A percentile compares a stretch with the other conserved stretches of the same genome.
Evolutionary conservation across 306 rosid species (phyloP).

Genomic region (Rosa multiflora): DNA sequence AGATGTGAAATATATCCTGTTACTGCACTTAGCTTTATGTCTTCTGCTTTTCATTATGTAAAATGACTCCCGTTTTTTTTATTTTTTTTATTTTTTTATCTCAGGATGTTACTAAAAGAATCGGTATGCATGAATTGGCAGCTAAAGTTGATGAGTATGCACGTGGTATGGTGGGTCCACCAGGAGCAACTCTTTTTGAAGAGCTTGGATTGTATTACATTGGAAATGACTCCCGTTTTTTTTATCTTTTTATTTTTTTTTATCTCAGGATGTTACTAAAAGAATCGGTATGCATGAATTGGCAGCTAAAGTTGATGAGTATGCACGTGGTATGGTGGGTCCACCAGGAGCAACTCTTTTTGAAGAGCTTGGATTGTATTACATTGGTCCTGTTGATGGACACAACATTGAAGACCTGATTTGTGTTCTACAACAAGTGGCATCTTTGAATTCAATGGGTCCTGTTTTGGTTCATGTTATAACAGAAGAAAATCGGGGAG

Average conservation of each 20-base stretch:
- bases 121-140: constrained; percentile 93
- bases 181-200: constrained; percentile 90
- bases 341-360: constrained; percentile 89
- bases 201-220: constrained; percentile 96
- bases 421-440: constrained; percentile 80
- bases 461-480: constrained; percentile 91
- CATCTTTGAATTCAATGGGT: constrained; percentile 87
- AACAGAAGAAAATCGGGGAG: constrained; percentile 66
- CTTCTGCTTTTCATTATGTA: not conserved
- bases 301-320: constrained; percentile 98
- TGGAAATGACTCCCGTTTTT: constrained; percentile 34
- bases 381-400: constrained; percentile 97
- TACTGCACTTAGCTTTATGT: not conserved
- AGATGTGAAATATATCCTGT: not conserved
- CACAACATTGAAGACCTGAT: constrained; percentile 79
- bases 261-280: constrained; percentile 73
- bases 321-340: constrained; percentile 96
- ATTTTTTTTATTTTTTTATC: not conserved
- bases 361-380: constrained; percentile 95
- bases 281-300: constrained; percentile 91
- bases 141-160: constrained; percentile 98
- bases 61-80: constrained; percentile 4
- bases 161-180: constrained; percentile 95
- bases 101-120: constrained; percentile 85
- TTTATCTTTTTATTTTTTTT: constrained; percentile 9